These are phyloP conservation scores for Limnomonas spitsbergensis DNA, from an alignment of 139 green algal genomes.

Conservation along the genomic window DNA sequence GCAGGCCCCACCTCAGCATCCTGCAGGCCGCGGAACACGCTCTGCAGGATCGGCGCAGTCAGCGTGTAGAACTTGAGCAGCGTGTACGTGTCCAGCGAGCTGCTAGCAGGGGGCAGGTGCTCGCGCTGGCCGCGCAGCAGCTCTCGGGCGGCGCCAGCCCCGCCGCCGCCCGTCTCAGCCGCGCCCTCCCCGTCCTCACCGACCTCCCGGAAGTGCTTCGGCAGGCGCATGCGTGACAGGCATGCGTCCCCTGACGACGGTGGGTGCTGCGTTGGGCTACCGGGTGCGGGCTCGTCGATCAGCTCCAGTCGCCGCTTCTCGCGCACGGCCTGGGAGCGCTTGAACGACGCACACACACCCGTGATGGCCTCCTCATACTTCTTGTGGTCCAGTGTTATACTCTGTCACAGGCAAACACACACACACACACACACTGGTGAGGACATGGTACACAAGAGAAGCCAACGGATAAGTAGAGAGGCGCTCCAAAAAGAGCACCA, in stretches of 20 bases:
- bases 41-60: slow-evolving; percentile 19
- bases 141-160: background rate
- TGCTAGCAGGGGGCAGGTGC: slow-evolving; percentile 29
- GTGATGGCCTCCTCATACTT: slow-evolving; percentile 5
- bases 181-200: too few species aligned
- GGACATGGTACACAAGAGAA: too few species aligned
- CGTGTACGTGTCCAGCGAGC: slow-evolving; percentile 24
- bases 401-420: too few species aligned
- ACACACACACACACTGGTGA: too few species aligned
- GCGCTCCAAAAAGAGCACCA: too few species aligned
- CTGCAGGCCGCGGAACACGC: slow-evolving; percentile 27
- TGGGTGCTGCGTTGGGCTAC: too few species aligned
- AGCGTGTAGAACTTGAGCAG: slow-evolving; percentile 38
- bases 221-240: too few species aligned
- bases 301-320: background rate
- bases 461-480: too few species aligned
- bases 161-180: too few species aligned
- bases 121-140: background rate
- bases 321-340: background rate
- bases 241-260: too few species aligned
- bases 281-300: too few species aligned
- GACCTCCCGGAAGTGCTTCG: too few species aligned
- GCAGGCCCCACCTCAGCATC: slow-evolving; percentile 31
- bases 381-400: background rate
- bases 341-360: background rate